Percentiles rank a stretch among this genome's conserved stretches.
Evolutionary conservation across 106 monocot genomes (phyloP).

Genomic region (Acanthochlamys bracteata): DNA sequence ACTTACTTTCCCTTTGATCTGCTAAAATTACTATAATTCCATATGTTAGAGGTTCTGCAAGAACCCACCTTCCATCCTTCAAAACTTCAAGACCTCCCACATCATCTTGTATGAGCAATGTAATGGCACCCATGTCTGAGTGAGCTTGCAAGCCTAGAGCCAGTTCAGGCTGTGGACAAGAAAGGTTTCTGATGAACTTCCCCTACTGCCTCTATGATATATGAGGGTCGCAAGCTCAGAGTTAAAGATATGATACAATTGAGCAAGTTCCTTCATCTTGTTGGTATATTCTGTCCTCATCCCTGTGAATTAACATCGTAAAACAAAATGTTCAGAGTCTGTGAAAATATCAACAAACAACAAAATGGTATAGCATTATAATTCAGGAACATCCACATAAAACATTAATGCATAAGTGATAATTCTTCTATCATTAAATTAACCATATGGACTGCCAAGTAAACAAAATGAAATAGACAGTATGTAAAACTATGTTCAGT

Average conservation of each 20-base stretch:
- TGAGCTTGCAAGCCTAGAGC: slow-evolving; percentile 91
- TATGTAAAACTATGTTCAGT: too few relatives aligned
- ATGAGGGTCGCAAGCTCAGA: slow-evolving; percentile 43
- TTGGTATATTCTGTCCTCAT: slow-evolving; percentile 61
- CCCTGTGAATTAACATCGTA: slow-evolving; percentile 32
- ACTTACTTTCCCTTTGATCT: slow-evolving; percentile 87
- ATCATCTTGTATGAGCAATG: slow-evolving; percentile 94
- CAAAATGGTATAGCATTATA: too few relatives aligned
- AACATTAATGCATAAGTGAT: too few relatives aligned
- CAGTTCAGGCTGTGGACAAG: slow-evolving; percentile 95
- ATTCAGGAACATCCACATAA: too few relatives aligned
- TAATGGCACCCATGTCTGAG: slow-evolving; percentile 93
- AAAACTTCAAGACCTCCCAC: slow-evolving; percentile 89
- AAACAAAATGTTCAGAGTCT: background rate
- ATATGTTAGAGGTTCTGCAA: slow-evolving; percentile 45
- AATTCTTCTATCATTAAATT: too few relatives aligned
- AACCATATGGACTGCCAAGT: too few relatives aligned
- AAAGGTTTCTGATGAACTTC: slow-evolving; percentile 86
- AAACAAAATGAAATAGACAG: too few relatives aligned
- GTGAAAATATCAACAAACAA: too few relatives aligned
- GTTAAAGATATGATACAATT: slow-evolving; percentile 52
- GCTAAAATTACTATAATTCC: slow-evolving; percentile 74
- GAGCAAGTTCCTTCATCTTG: slow-evolving; percentile 67
- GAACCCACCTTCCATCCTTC: slow-evolving; percentile 72
- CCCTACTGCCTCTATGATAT: slow-evolving; percentile 67